Percentiles rank a stretch among this genome's conserved stretches.
Evolutionary conservation across 2,329 filamentous ascomycete genomes (phyloP).

Genomic region (Fusarium floridanum): DNA sequence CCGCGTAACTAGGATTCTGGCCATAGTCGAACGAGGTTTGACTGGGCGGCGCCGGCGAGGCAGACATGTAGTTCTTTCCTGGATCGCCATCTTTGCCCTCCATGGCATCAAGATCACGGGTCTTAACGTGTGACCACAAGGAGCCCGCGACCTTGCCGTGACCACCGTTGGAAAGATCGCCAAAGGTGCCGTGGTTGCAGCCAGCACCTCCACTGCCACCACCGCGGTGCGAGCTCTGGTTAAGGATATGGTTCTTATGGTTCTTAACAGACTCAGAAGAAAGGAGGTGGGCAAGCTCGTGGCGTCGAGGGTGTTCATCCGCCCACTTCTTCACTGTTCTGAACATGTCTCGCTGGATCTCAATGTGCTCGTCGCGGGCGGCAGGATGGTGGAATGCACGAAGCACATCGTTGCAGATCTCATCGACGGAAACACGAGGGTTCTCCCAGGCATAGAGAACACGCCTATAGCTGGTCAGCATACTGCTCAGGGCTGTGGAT

Average conservation of each 20-base stretch:
- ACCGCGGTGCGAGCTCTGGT: conserved; percentile 50
- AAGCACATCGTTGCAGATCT: conserved; percentile 85
- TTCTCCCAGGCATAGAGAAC: conserved; percentile 96
- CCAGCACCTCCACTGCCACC: conserved; percentile 50
- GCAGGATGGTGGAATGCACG: conserved; percentile 93
- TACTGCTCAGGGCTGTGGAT: not conserved
- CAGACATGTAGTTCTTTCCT: conserved; percentile 53
- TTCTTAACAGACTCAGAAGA: conserved; percentile 85
- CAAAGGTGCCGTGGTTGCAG: conserved; percentile 59
- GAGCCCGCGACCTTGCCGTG: conserved; percentile 71
- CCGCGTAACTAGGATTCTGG: conserved; percentile 50
- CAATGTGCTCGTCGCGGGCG: conserved; percentile 78
- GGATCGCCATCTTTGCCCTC: conserved; percentile 60
- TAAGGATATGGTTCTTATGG: conserved; percentile 82
- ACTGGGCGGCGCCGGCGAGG: conserved; percentile 53
- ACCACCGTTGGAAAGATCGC: conserved; percentile 59
- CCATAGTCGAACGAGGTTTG: conserved; percentile 58
- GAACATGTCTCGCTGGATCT: conserved; percentile 92
- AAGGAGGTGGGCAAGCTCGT: conserved; percentile 80
- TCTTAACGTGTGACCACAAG: conserved; percentile 72
- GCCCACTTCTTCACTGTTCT: conserved; percentile 86
- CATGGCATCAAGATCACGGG: conserved; percentile 69
- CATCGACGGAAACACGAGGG: conserved; percentile 82
- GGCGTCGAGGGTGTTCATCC: conserved; percentile 74
- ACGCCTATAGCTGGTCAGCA: conserved; percentile 62